Percentiles rank a stretch among this genome's conserved stretches.
phyloP scores from a whole-genome alignment of 1,139 yeast species.

The Blastobotrys malaysiensis region DNA sequence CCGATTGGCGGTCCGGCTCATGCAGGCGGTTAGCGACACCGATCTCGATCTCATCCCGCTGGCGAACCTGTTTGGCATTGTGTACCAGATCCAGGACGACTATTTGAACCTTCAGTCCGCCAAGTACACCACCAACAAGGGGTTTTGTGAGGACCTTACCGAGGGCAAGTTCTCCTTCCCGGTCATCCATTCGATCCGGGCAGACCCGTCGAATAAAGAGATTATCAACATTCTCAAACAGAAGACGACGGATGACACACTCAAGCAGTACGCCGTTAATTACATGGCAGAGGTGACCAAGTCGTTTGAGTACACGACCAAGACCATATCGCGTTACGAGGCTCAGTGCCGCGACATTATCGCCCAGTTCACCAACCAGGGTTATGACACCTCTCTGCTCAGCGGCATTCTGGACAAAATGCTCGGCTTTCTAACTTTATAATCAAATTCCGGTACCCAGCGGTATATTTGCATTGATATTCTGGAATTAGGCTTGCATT shows the following conservation, averaged over 20 bases:
- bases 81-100: slow-evolving; percentile 83
- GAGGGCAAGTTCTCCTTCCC: slow-evolving; percentile 91
- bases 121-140: slow-evolving; percentile 58
- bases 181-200: slow-evolving; percentile 56
- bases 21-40: slow-evolving; percentile 39
- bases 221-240: slow-evolving; percentile 39
- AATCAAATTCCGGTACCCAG: no score
- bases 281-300: slow-evolving; percentile 40
- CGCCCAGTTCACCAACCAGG: slow-evolving; percentile 10
- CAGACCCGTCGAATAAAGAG: slow-evolving; percentile 35
- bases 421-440: slow-evolving; percentile 10
- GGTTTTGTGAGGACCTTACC: slow-evolving; percentile 78
- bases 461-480: background rate
- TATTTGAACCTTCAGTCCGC: slow-evolving; percentile 57
- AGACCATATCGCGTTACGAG: slow-evolving; percentile 19
- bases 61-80: slow-evolving; percentile 73
- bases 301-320: slow-evolving; percentile 39
- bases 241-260: slow-evolving; percentile 35
- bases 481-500: no score
- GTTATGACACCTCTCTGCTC: slow-evolving; percentile 14
- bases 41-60: slow-evolving; percentile 44
- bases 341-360: slow-evolving; percentile 18
- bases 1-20: slow-evolving; percentile 61
- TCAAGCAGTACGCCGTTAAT: slow-evolving; percentile 46
- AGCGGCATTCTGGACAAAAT: slow-evolving; percentile 16